phyloP scores from a whole-genome alignment of 345 rosid genomes.

The Rubroshorea leprosula region DNA sequence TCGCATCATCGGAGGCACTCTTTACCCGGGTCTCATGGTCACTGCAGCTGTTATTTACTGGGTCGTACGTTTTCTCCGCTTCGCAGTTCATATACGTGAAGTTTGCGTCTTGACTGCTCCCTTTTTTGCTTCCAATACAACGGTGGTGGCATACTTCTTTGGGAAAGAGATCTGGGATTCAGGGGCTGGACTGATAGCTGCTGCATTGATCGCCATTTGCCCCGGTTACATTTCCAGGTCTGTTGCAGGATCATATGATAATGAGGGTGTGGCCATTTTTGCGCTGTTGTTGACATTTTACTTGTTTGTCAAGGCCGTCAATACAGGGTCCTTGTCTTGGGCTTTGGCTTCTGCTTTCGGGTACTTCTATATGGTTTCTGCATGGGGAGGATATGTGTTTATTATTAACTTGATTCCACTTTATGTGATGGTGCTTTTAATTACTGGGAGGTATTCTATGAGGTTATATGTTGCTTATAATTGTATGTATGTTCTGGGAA shows the following conservation, averaged over 20 bases:
- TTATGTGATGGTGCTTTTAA: conserved; percentile 83
- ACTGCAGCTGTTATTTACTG: conserved; percentile 82
- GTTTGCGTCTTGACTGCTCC: conserved; percentile 97
- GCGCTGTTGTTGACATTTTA: conserved; percentile 85
- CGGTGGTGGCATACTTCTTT: conserved; percentile 88
- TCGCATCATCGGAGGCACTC: conserved; percentile 91
- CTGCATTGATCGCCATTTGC: conserved; percentile 79
- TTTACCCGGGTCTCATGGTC: conserved; percentile 91
- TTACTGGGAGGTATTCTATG: conserved; percentile 94
- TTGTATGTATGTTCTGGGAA: conserved; percentile 87
- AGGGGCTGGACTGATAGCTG: conserved; percentile 94
- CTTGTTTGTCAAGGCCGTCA: conserved; percentile 80
- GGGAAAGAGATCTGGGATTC: conserved; percentile 98
- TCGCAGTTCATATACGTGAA: conserved; percentile 92
- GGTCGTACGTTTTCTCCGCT: conserved; percentile 57
- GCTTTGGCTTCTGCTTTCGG: conserved; percentile 84
- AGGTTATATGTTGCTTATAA: conserved; percentile 90
- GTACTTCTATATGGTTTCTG: conserved; percentile 96
- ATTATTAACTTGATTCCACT: conserved; percentile 93
- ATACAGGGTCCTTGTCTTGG: conserved; percentile 92
- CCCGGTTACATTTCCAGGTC: conserved; percentile 97
- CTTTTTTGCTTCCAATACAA: conserved; percentile 90
- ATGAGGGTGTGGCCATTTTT: conserved; percentile 92
- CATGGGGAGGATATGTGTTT: conserved; percentile 99
- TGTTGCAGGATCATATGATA: conserved; percentile 94